Evolutionary conservation across 495 filamentous ascomycete genomes (phyloP).

Genomic region (Halenospora varia): DNA sequence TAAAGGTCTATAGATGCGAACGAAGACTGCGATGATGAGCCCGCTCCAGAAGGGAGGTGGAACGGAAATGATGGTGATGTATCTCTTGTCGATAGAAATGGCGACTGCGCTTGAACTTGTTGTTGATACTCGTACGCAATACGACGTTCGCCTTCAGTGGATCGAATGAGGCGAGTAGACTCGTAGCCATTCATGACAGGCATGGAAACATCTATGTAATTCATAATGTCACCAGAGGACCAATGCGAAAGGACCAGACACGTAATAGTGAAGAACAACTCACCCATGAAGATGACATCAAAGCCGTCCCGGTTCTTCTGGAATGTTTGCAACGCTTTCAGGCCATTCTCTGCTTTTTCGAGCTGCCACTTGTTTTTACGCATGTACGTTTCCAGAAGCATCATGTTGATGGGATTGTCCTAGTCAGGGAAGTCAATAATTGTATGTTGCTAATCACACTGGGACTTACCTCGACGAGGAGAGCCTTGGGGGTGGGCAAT

Average conservation of each 20-base stretch:
- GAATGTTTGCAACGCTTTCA: conserved; percentile 29
- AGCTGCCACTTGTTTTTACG: conserved; percentile 29
- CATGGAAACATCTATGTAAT: conserved; percentile 52
- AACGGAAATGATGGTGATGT: conserved; percentile 3
- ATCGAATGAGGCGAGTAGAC: conserved; percentile 50
- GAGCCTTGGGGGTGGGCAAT: conserved; percentile 5
- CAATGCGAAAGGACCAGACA: background rate
- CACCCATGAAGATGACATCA: conserved; percentile 22
- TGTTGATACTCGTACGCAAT: conserved; percentile 17
- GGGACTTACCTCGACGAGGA: conserved; percentile 13
- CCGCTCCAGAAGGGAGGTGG: background rate
- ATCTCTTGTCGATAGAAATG: background rate
- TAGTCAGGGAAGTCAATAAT: background rate
- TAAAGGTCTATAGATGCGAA: background rate
- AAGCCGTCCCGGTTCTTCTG: conserved; percentile 7
- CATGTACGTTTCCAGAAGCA: conserved; percentile 20
- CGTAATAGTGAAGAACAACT: background rate
- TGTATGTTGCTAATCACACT: background rate
- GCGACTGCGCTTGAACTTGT: conserved; percentile 13
- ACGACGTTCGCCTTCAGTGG: conserved; percentile 34
- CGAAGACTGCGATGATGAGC: conserved; percentile 4
- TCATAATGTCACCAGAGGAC: background rate
- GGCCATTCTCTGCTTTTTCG: conserved; percentile 33
- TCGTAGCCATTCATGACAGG: conserved; percentile 59
- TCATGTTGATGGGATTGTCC: conserved; percentile 22